phyloP scores from a whole-genome alignment of 2,329 filamentous ascomycete genomes.

The Alternaria panax region DNA sequence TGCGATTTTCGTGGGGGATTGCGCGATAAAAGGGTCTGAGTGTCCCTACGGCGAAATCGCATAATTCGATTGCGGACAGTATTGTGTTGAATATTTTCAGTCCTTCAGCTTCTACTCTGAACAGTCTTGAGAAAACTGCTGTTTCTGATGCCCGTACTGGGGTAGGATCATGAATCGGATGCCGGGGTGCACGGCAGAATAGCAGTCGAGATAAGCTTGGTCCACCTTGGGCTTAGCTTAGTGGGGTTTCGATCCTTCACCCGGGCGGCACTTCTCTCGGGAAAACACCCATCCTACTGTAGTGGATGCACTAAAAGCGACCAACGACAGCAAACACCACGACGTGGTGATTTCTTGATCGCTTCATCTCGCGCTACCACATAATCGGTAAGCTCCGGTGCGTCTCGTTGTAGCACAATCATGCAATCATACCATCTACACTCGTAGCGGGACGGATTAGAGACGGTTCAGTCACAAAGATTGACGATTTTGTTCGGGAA shows the following conservation, averaged over 20 bases:
- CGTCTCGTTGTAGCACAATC: background rate
- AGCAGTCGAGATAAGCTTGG: constrained; percentile 4
- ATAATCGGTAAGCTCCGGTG: background rate
- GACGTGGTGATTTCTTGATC: background rate
- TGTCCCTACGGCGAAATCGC: background rate
- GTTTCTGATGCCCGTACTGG: background rate
- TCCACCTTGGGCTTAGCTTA: background rate
- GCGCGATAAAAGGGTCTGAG: constrained; percentile 16
- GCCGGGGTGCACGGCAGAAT: constrained; percentile 5
- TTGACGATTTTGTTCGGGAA: background rate
- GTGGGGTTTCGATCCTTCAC: background rate
- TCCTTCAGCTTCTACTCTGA: background rate
- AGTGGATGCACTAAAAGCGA: background rate
- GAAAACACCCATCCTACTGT: background rate
- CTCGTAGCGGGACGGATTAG: too few relatives aligned
- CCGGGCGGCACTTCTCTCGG: constrained; percentile 4
- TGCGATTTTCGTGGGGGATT: constrained; percentile 19
- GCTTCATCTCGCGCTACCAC: background rate
- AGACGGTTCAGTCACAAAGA: background rate
- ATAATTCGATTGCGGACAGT: background rate
- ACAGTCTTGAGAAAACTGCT: background rate
- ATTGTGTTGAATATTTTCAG: background rate
- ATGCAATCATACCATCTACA: background rate
- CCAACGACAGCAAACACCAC: background rate
- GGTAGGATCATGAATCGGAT: constrained; percentile 4